Base-by-base conservation (phyloP, 2,329 filamentous ascomycete genomes). In the Pseudogymnoascus sp. region DNA sequence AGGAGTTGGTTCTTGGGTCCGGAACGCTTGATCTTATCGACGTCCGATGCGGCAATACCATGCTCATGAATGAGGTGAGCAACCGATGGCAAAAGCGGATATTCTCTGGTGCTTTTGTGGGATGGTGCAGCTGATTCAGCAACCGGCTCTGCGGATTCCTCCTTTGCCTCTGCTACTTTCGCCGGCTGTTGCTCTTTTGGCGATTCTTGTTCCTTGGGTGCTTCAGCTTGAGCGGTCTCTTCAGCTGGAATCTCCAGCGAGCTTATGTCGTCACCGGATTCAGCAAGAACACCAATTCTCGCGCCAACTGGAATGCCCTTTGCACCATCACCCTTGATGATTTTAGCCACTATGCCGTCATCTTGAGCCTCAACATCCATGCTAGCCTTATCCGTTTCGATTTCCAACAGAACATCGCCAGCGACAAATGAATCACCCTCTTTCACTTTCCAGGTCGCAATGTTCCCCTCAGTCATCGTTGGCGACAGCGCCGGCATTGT, bases 301-400 rank as follows among this genome's bases (percentile, higher is more conserved):
- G 84, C 80, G 67, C 91, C 91, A 62, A 96, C 91, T 75, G 89
- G 83, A 37, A 96, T 83, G 56, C 80, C 81, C 79, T 96, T 95
- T 75, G 82, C 83, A 62, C 90, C 90, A 72, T 92, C 88, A 46
- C 79, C 79, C 73, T 86, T 80, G 72, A 87, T 84, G 70, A 96
- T 93, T 81, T 95, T 96, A 73, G 92, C 87, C 75, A 96, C 78
- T 69, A 93, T 81, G 43, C 92, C 91, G 73, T 96, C 91, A 50
- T 96, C 91, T 78, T 95, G 91, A 41, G 91, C 91, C 80, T 96
- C 92, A 26, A 96, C 91, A 70, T 96, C 92, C 91, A 96, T 96
- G 63, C 90, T 90, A 63, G 91, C 91, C 82, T 96, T 96, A 77
- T 96, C 91, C 64, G 91, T 96, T 79, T 96, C 91, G 74, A 96